These are phyloP conservation scores for Uromyces viciae-fabae DNA, from an alignment of 1,284 basidiomycete genomes.

Conservation along the genomic window DNA sequence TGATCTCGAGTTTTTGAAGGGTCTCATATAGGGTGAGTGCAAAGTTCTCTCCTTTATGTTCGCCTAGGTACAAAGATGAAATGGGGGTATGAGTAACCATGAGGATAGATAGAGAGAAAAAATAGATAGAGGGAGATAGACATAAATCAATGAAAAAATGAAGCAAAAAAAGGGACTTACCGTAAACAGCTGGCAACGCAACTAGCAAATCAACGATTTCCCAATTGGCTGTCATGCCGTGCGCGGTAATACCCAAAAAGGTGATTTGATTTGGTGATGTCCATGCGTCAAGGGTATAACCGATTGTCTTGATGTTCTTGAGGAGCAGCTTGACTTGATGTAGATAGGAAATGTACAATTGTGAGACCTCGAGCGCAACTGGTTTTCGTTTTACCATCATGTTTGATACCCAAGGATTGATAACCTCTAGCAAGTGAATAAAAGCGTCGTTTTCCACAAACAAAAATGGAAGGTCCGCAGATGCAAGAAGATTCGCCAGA, in stretches of 20 bases:
- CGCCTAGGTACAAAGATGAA: no score
- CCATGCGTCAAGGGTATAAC: conserved; percentile 1
- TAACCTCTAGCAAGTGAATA: background rate
- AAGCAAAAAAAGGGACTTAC: no score
- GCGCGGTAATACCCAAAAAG: background rate
- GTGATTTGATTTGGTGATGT: background rate
- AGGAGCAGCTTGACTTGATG: background rate
- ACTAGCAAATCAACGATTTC: conserved; percentile 5
- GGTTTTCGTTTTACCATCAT: background rate
- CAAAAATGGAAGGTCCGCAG: background rate
- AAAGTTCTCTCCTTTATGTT: no score
- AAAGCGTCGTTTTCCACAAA: conserved; percentile 1
- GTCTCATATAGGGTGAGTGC: no score
- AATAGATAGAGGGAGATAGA: no score
- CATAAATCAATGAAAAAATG: no score
- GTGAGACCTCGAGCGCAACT: background rate
- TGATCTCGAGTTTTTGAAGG: background rate
- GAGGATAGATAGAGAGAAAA: no score
- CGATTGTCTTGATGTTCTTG: background rate
- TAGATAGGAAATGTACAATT: background rate
- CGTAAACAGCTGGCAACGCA: background rate
- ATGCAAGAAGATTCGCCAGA: background rate
- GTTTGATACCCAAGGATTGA: background rate
- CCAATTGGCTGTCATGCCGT: background rate
- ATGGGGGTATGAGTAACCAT: no score